phyloP scores from a whole-genome alignment of 192 early-diverging fungal genomes.

The Mortierella alpina region DNA sequence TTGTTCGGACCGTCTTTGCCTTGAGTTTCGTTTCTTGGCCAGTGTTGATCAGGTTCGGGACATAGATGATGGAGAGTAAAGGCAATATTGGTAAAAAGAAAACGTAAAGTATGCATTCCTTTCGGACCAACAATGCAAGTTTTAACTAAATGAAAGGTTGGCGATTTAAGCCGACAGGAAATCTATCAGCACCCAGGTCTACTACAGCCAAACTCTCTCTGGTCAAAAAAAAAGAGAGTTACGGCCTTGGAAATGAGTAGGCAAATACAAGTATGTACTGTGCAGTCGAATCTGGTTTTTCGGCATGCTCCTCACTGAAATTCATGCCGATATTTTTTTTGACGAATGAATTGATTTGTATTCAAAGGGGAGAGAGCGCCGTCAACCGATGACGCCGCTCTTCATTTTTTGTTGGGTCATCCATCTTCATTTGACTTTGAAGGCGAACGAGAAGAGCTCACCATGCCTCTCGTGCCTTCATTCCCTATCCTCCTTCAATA shows the following conservation, averaged over 20 bases:
- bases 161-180: constrained; percentile 9
- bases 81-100: constrained; percentile 8
- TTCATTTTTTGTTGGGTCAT: no score
- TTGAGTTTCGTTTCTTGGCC: constrained; percentile 12
- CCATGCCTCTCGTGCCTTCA: no score
- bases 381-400: no score
- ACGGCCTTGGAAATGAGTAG: constrained; percentile 14
- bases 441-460: no score
- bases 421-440: no score
- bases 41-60: constrained; percentile 12
- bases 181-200: constrained; percentile 16
- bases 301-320: no score
- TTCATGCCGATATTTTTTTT: no score
- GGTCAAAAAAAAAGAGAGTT: constrained; percentile 14
- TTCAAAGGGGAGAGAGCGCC: no score
- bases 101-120: background rate
- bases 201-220: constrained; percentile 9
- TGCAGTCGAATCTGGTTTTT: no score
- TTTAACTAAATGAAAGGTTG: background rate
- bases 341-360: no score
- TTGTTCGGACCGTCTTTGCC: background rate
- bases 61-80: constrained; percentile 4
- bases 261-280: no score
- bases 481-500: no score
- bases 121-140: constrained; percentile 5